Evolutionary conservation across 192 early-diverging fungal genomes (phyloP).

Genomic region (Helicostylum pulchrum): DNA sequence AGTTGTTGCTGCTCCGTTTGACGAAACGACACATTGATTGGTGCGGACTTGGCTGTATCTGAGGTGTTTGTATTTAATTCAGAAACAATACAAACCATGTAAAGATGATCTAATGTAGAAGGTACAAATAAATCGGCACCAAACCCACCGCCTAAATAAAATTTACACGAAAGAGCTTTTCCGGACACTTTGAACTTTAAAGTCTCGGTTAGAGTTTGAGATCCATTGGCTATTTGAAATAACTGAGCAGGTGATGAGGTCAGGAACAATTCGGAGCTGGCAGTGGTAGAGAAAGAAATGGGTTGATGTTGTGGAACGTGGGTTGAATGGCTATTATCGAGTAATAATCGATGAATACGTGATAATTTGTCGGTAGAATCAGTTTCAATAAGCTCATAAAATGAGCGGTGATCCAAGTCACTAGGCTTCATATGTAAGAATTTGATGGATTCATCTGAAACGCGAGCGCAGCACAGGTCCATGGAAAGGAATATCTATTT

Average conservation of each 20-base stretch:
- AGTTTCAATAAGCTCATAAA: slow-evolving; percentile 41
- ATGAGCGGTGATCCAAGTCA: slow-evolving; percentile 45
- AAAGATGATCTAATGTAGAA: slow-evolving; percentile 43
- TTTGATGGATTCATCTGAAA: slow-evolving; percentile 48
- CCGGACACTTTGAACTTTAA: slow-evolving; percentile 36
- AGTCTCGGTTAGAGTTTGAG: slow-evolving; percentile 44
- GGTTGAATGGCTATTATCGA: slow-evolving; percentile 34
- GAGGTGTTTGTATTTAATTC: neutral
- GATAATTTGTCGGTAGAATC: slow-evolving; percentile 36
- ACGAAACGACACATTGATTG: neutral
- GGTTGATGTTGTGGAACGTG: slow-evolving; percentile 16
- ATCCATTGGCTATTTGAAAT: slow-evolving; percentile 40
- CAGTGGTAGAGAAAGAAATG: slow-evolving; percentile 20
- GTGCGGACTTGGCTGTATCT: neutral
- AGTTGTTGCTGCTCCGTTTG: too few relatives aligned
- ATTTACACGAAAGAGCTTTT: slow-evolving; percentile 36
- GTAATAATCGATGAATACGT: slow-evolving; percentile 33
- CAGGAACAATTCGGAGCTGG: slow-evolving; percentile 18
- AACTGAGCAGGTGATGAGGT: slow-evolving; percentile 29
- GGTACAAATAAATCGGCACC: slow-evolving; percentile 48
- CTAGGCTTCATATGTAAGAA: slow-evolving; percentile 46
- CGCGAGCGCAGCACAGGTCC: slow-evolving; percentile 47
- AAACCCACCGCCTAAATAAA: slow-evolving; percentile 57
- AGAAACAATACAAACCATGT: slow-evolving; percentile 38
- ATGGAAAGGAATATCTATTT: slow-evolving; percentile 43